phyloP scores from a whole-genome alignment of 2,329 filamentous ascomycete genomes.

The Neoscytalidium dimidiatum region DNA sequence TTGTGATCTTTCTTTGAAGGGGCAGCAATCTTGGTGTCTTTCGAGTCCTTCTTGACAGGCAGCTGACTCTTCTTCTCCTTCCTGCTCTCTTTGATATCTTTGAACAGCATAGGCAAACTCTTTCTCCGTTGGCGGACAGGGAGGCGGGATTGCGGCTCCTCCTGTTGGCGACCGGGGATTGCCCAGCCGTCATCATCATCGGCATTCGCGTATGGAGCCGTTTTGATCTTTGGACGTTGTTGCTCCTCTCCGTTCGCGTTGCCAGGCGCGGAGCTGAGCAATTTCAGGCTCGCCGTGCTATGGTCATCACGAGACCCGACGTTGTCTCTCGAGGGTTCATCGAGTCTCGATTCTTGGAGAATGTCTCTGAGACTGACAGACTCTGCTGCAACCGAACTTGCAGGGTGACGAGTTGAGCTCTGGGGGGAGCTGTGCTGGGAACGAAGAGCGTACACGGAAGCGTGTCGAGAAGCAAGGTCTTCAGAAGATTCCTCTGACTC shows the following conservation, averaged over 20 bases:
- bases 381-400: background rate
- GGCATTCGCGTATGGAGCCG: background rate
- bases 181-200: background rate
- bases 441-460: background rate
- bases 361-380: constrained; percentile 3
- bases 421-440: background rate
- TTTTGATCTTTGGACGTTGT: background rate
- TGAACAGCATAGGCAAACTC: constrained; percentile 5
- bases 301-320: background rate
- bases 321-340: background rate
- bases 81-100: background rate
- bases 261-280: background rate
- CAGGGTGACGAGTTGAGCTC: background rate
- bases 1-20: background rate
- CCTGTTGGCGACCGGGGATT: background rate
- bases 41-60: background rate
- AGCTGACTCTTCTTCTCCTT: constrained; percentile 1
- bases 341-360: background rate
- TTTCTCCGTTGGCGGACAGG: background rate
- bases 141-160: background rate
- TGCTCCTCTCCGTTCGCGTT: background rate
- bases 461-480: background rate
- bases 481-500: background rate
- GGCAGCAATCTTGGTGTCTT: background rate
- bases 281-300: background rate